Base-by-base conservation (phyloP, 2,329 filamentous ascomycete species). In the Phyllosticta paracitricarpa region DNA sequence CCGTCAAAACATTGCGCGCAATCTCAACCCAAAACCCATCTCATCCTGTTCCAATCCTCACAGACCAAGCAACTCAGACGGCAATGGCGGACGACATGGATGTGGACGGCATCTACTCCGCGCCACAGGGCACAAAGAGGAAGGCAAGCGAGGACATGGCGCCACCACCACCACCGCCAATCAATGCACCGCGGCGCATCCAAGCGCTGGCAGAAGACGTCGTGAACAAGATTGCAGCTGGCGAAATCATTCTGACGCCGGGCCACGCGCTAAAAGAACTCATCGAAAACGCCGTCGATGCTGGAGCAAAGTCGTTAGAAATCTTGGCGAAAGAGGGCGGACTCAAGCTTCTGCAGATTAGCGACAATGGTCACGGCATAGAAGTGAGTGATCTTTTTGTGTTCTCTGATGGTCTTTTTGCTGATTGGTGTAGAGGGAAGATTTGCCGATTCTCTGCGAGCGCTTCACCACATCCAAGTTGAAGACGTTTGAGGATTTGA, bases 181-280 rank as follows among this genome's bases (percentile, higher is more conserved):
- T 28, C 25, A 28, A n/a, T 56, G 67, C 65, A 57, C 75, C 73
- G 51, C 73, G 76, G 58, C 70, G 79, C 30, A 83, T 83, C 67
- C 75, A 96, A 86, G 89, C 93, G 14, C 82, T 99, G 26, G 89
- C 96, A 69, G 86, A 89, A 65, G 88, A 94, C 77, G 94, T 99
- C 24, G 89, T 99, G 66, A 99, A 97, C 79, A 99, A 97, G 74
- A 99, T 99, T 67, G 94, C 94, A 0, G 94, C 94, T 0, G 94
- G 94, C 22, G 94, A 99, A 74, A 99, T 99, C 68, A 99, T 99
- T 63, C 91, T 99, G 56, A 93, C 94, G 2, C 95, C 94, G 0
- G 91, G 97, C 28, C 91, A 99, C 74, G 94, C 95, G 2, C 76
- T 99, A 62, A 99, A 99, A 75, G 94, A 99, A 73, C 79, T 99